These are phyloP conservation scores for Populus nigra DNA, from an alignment of 345 rosid species.

Conservation along the genomic window DNA sequence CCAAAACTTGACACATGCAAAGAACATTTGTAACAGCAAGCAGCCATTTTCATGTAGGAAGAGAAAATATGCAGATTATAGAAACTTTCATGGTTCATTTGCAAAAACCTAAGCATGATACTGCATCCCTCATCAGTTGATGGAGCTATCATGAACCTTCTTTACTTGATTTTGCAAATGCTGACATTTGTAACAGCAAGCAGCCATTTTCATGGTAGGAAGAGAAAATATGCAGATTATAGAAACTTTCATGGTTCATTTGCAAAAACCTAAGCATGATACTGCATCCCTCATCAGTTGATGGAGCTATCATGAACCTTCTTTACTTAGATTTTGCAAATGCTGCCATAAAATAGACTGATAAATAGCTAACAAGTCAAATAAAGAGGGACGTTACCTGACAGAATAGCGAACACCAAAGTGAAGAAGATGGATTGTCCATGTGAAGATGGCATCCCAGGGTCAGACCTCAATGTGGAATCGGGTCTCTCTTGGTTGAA, in stretches of 20 bases:
- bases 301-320: neutral
- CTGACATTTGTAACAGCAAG: neutral
- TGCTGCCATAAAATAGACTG: neutral
- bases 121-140: neutral
- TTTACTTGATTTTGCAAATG: neutral
- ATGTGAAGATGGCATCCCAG: constrained; percentile 94
- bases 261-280: neutral
- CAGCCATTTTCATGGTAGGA: neutral
- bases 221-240: neutral
- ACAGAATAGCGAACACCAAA: constrained; percentile 36
- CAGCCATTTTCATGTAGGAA: neutral
- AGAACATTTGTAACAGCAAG: neutral
- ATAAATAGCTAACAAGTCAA: neutral
- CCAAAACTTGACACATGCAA: neutral
- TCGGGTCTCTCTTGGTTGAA: constrained; percentile 21
- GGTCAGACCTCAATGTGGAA: constrained; percentile 15
- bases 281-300: neutral
- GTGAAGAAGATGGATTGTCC: constrained; percentile 76
- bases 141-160: neutral
- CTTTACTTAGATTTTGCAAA: neutral
- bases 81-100: neutral
- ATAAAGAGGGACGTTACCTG: constrained; percentile 35
- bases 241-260: neutral
- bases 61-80: neutral
- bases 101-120: neutral